Conservation (phyloP, 441 rosid genomes). For the Bocquillonia castaneifolia region DNA sequence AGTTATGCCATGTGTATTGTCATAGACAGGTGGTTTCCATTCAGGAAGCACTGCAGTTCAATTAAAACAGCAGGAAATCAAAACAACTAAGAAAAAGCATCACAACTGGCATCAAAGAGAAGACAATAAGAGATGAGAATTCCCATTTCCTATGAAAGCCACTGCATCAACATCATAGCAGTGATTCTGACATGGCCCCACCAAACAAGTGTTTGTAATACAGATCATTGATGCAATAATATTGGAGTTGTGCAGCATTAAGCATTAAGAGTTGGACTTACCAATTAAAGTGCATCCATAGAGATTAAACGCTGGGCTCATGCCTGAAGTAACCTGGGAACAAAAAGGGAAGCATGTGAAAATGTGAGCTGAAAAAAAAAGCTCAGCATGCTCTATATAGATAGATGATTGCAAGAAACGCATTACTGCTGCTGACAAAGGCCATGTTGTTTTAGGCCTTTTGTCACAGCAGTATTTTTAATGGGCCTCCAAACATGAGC, state of each 20-base stretch:
- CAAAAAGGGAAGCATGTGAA: constrained; percentile 9
- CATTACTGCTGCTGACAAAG: background rate
- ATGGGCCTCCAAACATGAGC: background rate
- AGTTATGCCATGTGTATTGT: constrained; percentile 61
- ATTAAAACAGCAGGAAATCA: constrained; percentile 2
- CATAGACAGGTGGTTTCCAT: constrained; percentile 95
- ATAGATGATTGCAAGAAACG: background rate
- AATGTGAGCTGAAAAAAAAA: background rate
- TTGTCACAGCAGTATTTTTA: background rate
- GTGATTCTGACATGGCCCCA: background rate
- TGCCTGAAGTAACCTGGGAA: constrained; percentile 82
- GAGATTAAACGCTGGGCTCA: constrained; percentile 81
- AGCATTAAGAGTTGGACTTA: constrained; percentile 30
- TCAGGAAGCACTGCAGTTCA: constrained; percentile 71
- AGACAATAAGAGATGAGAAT: background rate
- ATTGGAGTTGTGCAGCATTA: background rate
- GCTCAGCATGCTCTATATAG: background rate
- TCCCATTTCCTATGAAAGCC: background rate
- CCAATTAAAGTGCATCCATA: constrained; percentile 84
- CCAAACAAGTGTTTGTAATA: constrained; percentile 9
- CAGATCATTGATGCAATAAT: background rate
- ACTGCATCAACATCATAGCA: background rate
- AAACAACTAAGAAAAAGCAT: constrained; percentile 5
- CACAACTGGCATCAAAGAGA: background rate
- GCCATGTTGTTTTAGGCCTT: background rate